Evolutionary conservation across 345 rosid species (phyloP).

Genomic region (Eucalyptus cloeziana): DNA sequence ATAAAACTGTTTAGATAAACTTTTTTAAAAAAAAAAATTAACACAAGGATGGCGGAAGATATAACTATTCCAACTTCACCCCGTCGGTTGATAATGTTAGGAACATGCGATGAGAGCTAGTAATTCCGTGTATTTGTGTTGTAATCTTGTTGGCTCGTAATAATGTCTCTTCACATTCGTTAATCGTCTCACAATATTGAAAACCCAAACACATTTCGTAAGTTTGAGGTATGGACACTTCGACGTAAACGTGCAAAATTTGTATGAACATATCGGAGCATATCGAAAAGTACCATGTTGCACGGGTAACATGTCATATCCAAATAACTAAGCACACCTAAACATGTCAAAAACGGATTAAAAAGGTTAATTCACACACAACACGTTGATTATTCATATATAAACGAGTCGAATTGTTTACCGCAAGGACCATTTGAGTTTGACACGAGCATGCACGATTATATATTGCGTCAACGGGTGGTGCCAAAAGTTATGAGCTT

Average conservation of each 20-base stretch:
- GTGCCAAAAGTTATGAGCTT: not conserved
- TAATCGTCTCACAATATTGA: not conserved
- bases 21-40: not conserved
- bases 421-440: not conserved
- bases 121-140: not conserved
- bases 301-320: not conserved
- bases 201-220: not conserved
- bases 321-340: not conserved
- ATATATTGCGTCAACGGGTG: not conserved
- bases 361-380: not conserved
- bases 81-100: not conserved
- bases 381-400: not conserved
- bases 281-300: not conserved
- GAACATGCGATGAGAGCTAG: not conserved
- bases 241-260: not conserved
- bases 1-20: not conserved
- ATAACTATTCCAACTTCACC: not conserved
- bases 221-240: not conserved
- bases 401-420: not conserved
- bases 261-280: not conserved
- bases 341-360: not conserved
- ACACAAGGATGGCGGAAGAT: not conserved
- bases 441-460: not conserved
- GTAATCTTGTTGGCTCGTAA: not conserved
- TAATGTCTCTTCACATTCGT: not conserved